phyloP scores from a whole-genome alignment of 2,329 filamentous ascomycete genomes.

The Eutypella sp. region DNA sequence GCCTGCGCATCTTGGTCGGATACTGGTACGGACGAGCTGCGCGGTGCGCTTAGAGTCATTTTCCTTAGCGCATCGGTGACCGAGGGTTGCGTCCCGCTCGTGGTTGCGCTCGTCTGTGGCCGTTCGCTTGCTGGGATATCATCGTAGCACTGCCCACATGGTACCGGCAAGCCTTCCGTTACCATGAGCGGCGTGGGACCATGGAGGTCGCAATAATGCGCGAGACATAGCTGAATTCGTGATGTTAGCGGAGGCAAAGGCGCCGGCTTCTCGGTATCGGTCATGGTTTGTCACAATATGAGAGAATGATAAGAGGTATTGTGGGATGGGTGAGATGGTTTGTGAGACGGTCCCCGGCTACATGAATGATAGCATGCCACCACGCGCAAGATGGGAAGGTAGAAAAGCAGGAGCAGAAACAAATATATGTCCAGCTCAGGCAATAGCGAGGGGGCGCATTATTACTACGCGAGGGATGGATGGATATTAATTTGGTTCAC shows the following conservation, averaged over 20 bases:
- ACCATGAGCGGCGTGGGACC: slow-evolving; percentile 66
- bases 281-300: slow-evolving; percentile 14
- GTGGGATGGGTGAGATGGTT: too few relatives aligned
- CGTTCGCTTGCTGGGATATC: slow-evolving; percentile 31
- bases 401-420: too few relatives aligned
- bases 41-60: slow-evolving; percentile 37
- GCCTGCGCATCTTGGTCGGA: slow-evolving; percentile 41
- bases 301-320: neutral
- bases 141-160: slow-evolving; percentile 56
- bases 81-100: slow-evolving; percentile 30
- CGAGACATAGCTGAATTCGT: slow-evolving; percentile 58
- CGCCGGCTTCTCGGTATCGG: slow-evolving; percentile 15
- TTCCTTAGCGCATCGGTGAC: slow-evolving; percentile 45
- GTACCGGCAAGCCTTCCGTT: slow-evolving; percentile 59
- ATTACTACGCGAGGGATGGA: neutral
- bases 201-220: slow-evolving; percentile 67
- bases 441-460: neutral
- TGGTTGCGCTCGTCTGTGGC: slow-evolving; percentile 37
- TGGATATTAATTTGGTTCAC: too few relatives aligned
- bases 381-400: too few relatives aligned
- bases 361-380: too few relatives aligned
- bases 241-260: slow-evolving; percentile 33
- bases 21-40: slow-evolving; percentile 38
- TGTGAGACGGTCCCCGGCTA: too few relatives aligned
- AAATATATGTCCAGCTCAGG: neutral